Evolutionary conservation across 805 yeast species (phyloP).

Genomic region (Deakozyma indianensis): DNA sequence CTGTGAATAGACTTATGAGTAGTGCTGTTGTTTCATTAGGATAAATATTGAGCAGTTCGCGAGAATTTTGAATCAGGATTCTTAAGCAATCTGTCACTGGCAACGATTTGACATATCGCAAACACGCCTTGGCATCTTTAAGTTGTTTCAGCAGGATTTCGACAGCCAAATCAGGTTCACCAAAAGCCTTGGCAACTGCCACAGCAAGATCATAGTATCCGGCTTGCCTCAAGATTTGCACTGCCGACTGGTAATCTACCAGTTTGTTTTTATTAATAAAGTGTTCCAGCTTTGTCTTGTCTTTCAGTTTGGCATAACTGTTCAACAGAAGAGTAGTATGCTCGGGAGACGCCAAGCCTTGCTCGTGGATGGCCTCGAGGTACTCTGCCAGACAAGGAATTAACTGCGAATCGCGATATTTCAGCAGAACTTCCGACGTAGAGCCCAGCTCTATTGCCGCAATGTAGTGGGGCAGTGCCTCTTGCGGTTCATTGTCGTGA

Average conservation of each 20-base stretch:
- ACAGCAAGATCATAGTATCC: conserved; percentile 56
- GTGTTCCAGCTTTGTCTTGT: conserved; percentile 36
- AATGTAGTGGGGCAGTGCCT: conserved; percentile 65
- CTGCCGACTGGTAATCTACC: conserved; percentile 47
- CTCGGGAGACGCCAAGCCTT: conserved; percentile 49
- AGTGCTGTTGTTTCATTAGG: conserved; percentile 77
- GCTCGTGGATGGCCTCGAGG: conserved; percentile 42
- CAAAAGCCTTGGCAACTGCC: conserved; percentile 50
- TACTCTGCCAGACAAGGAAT: conserved; percentile 50
- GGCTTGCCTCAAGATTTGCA: conserved; percentile 59
- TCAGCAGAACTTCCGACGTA: conserved; percentile 64
- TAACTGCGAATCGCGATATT: conserved; percentile 64
- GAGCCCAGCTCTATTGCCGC: conserved; percentile 39
- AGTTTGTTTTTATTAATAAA: conserved; percentile 36
- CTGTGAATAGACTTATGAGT: conserved; percentile 79
- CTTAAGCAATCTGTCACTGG: conserved; percentile 65
- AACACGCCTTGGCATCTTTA: conserved; percentile 41
- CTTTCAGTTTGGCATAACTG: conserved; percentile 64
- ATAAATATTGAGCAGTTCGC: conserved; percentile 42
- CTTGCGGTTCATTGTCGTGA: conserved; percentile 46
- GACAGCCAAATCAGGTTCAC: conserved; percentile 62
- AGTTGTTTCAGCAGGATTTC: conserved; percentile 59
- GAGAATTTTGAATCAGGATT: conserved; percentile 53
- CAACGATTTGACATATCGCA: conserved; percentile 52
- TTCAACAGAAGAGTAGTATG: conserved; percentile 71